A percentile compares a stretch with the other conserved stretches of the same genome.
Conservation (phyloP, 106 monocot species). For the Phalaenopsis aphrodite region DNA sequence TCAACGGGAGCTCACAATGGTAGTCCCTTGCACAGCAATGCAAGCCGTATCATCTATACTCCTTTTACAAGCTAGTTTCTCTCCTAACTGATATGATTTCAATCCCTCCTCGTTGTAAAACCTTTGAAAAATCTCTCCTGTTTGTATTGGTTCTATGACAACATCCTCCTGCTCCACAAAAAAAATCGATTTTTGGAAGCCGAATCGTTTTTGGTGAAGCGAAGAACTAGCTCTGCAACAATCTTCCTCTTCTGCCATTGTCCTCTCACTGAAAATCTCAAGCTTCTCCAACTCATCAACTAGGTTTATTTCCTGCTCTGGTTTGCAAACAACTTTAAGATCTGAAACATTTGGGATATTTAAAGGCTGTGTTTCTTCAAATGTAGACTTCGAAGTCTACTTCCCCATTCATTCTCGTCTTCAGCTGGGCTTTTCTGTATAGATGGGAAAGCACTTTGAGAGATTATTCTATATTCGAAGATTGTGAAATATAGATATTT, state of each 20-base stretch:
- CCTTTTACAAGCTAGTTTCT: slow-evolving; percentile 31
- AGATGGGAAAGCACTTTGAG: neutral
- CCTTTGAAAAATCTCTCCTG: slow-evolving; percentile 1
- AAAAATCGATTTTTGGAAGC: neutral
- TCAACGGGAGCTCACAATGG: slow-evolving; percentile 23
- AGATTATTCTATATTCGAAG: neutral
- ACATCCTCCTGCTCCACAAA: neutral
- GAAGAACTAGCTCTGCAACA: neutral
- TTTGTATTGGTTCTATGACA: neutral
- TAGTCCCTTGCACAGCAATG: slow-evolving; percentile 43
- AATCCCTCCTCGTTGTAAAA: neutral
- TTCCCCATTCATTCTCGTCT: neutral
- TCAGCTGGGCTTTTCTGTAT: neutral
- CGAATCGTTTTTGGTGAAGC: neutral
- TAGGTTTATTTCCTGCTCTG: neutral
- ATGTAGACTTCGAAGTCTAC: neutral
- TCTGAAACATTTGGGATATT: neutral
- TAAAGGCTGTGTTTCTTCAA: neutral
- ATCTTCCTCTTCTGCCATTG: neutral
- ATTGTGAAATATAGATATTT: neutral
- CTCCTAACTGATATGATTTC: slow-evolving; percentile 9
- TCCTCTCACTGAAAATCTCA: neutral
- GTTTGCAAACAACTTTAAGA: neutral
- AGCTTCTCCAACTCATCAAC: neutral
- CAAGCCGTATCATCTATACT: slow-evolving; percentile 31